A percentile compares a stretch with the other conserved stretches of the same genome.
phyloP scores from a whole-genome alignment of 2,329 filamentous ascomycete genomes.

The Stenocarpella maydis region DNA sequence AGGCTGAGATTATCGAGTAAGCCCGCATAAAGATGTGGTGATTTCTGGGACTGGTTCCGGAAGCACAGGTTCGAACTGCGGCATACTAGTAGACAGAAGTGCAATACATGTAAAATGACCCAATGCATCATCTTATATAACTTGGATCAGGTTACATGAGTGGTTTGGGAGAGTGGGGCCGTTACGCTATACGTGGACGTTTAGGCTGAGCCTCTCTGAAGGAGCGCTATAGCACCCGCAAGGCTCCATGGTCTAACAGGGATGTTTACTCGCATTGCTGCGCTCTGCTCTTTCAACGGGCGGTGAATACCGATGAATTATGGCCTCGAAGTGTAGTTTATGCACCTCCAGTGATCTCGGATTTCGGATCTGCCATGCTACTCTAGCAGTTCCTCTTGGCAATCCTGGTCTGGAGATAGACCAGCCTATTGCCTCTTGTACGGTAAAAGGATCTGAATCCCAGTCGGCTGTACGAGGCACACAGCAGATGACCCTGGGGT shows the following conservation, averaged over 20 bases:
- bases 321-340: not conserved
- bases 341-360: not conserved
- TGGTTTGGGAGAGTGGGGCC: not conserved
- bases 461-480: too few species aligned
- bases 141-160: not conserved
- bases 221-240: not conserved
- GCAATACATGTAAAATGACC: not conserved
- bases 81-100: not conserved
- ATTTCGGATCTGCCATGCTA: too few species aligned
- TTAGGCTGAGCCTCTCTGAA: slow-evolving; percentile 7
- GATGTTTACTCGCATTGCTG: too few species aligned
- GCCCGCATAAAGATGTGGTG: not conserved
- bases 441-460: not conserved
- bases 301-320: not conserved
- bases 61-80: not conserved
- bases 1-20: not conserved
- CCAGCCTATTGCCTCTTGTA: not conserved
- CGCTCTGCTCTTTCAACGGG: not conserved
- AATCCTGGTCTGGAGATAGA: not conserved
- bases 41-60: not conserved
- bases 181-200: not conserved
- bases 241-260: too few species aligned
- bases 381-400: not conserved
- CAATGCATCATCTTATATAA: not conserved
- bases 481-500: too few species aligned